Percentiles rank a stretch among this genome's conserved stretches.
Evolutionary conservation across 148 eudicot species (phyloP).

Genomic region (Agrostemma githago): DNA sequence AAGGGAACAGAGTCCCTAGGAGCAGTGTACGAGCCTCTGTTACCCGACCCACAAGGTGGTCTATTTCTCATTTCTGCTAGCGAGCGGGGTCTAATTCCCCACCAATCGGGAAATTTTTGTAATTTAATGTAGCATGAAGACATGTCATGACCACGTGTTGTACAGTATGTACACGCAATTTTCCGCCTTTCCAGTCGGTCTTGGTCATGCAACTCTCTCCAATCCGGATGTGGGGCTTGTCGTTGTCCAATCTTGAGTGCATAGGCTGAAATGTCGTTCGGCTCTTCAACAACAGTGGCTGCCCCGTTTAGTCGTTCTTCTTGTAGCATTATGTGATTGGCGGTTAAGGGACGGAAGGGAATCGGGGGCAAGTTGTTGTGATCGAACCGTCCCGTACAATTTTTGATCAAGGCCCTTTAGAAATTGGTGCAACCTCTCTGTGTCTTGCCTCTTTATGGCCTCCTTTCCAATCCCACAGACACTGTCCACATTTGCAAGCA

Average conservation of each 20-base stretch:
- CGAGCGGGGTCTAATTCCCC: no score
- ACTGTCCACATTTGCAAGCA: neutral
- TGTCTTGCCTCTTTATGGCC: neutral
- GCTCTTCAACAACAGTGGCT: fast-evolving
- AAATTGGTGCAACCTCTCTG: neutral
- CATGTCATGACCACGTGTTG: no score
- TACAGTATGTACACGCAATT: no score
- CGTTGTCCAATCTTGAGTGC: neutral
- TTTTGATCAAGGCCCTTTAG: neutral
- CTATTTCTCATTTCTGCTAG: no score
- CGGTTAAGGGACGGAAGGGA: neutral
- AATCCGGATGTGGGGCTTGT: no score
- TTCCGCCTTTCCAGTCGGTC: no score
- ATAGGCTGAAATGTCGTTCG: neutral
- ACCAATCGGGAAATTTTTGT: no score
- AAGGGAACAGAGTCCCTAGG: no score
- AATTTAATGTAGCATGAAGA: no score
- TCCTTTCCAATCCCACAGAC: neutral
- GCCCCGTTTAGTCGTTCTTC: neutral
- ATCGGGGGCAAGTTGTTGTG: neutral
- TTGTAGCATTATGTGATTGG: neutral
- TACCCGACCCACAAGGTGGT: no score
- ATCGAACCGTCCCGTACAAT: neutral
- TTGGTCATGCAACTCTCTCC: no score
- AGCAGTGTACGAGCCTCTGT: no score